Percentiles rank a stretch among this genome's conserved stretches.
Evolutionary conservation across 2,329 filamentous ascomycete species (phyloP).

Genomic region (Botrytis medusae): DNA sequence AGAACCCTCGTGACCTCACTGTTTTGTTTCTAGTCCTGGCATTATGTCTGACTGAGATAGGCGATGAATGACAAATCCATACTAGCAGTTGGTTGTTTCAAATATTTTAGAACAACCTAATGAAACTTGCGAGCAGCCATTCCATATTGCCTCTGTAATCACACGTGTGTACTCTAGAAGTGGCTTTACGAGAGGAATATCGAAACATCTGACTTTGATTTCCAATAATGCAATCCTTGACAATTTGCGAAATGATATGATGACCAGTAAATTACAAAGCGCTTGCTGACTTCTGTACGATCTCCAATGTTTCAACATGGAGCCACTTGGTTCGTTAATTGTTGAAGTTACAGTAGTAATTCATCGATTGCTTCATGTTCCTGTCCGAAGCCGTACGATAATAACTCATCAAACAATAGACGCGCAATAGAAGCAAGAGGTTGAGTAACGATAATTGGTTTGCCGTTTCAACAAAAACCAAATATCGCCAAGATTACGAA

Average conservation of each 20-base stretch:
- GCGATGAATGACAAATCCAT: not conserved
- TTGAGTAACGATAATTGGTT: not conserved
- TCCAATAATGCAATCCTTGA: constrained; percentile 11
- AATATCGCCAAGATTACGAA: constrained; percentile 5
- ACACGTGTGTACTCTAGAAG: not conserved
- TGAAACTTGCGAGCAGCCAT: not conserved
- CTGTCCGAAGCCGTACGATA: not conserved
- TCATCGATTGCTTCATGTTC: not conserved
- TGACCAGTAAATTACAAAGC: constrained; percentile 5
- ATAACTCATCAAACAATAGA: constrained; percentile 12
- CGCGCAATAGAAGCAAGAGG: constrained; percentile 2
- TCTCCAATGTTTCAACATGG: not conserved
- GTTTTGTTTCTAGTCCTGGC: not conserved
- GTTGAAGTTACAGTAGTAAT: not conserved
- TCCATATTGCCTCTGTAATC: not conserved
- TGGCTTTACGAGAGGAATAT: constrained; percentile 2
- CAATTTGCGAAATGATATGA: not conserved
- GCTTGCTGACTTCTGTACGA: not conserved
- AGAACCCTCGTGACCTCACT: not conserved
- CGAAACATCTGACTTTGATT: constrained; percentile 4
- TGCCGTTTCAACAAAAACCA: not conserved
- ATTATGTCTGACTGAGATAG: constrained; percentile 1
- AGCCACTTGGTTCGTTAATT: constrained; percentile 11
- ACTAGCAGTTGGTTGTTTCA: not conserved
- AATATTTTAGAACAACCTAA: not conserved